Conservation (phyloP, 352 stramenopile genomes). For the Saprolegnia parasitica region DNA sequence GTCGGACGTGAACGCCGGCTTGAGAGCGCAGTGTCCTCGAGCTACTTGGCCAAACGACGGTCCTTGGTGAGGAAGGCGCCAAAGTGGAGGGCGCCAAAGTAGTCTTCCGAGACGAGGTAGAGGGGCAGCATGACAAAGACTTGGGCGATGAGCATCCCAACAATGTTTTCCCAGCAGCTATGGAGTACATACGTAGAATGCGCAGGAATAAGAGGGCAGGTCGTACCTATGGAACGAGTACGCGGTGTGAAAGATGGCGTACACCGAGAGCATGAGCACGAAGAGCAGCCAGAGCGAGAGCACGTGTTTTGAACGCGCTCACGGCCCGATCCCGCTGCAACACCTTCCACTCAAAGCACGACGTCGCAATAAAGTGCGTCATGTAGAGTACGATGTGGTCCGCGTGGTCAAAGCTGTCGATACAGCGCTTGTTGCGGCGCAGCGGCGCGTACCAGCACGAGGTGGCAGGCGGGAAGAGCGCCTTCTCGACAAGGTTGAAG, state of each 20-base stretch:
- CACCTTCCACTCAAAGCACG: constrained; percentile 72
- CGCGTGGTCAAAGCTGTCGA: constrained; percentile 62
- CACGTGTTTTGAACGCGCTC: constrained; percentile 26
- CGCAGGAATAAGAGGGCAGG: neutral
- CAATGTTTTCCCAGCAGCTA: constrained; percentile 48
- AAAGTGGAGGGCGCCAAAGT: neutral
- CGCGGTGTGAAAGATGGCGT: constrained; percentile 65
- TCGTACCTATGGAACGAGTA: constrained; percentile 56
- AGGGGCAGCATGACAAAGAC: constrained; percentile 55
- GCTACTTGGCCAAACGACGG: neutral
- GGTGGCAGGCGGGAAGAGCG: constrained; percentile 33
- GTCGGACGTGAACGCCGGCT: no score
- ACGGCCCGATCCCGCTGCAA: constrained; percentile 42
- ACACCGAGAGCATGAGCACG: constrained; percentile 36
- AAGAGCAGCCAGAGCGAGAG: constrained; percentile 47
- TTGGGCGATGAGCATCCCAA: constrained; percentile 56
- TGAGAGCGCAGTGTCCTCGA: no score
- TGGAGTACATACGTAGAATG: neutral
- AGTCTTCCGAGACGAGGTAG: constrained; percentile 58
- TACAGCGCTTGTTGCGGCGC: constrained; percentile 49
- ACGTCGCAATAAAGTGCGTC: constrained; percentile 63
- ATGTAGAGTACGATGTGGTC: constrained; percentile 75
- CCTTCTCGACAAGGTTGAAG: constrained; percentile 50
- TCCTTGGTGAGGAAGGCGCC: neutral
- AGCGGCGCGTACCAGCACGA: constrained; percentile 60